These are phyloP conservation scores for Pythium utonaiense DNA, from an alignment of 352 stramenopile genomes.

Conservation along the genomic window DNA sequence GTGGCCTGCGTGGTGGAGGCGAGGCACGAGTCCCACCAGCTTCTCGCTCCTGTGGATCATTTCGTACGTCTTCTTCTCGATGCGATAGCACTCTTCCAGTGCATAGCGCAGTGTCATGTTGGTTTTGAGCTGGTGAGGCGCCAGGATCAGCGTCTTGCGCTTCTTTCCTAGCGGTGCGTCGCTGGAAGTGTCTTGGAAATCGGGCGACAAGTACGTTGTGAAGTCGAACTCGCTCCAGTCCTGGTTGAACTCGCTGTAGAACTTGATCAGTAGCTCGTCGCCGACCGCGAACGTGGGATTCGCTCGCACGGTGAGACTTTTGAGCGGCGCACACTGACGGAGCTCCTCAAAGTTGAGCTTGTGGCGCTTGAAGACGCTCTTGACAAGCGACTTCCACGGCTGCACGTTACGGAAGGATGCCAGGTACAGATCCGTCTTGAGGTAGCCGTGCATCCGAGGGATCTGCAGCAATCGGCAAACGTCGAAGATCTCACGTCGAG, in stretches of 20 bases:
- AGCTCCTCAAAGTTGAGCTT: slow-evolving; percentile 19
- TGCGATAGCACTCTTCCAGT: slow-evolving; percentile 77
- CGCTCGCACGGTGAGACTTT: slow-evolving; percentile 64
- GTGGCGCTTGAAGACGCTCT: slow-evolving; percentile 54
- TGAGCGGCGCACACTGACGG: slow-evolving; percentile 37
- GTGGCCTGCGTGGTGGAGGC: slow-evolving; percentile 47
- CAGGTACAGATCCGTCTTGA: slow-evolving; percentile 60
- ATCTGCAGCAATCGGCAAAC: slow-evolving; percentile 64
- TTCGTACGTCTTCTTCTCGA: slow-evolving; percentile 52
- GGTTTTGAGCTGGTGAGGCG: slow-evolving; percentile 49
- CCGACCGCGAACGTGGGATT: slow-evolving; percentile 78
- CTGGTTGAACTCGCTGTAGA: slow-evolving; percentile 83
- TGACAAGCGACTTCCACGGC: slow-evolving; percentile 55
- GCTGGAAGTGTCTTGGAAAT: slow-evolving; percentile 27
- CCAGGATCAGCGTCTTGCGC: slow-evolving; percentile 36
- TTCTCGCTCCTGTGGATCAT: slow-evolving; percentile 35
- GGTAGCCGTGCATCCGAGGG: slow-evolving; percentile 49
- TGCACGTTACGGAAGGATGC: slow-evolving; percentile 52
- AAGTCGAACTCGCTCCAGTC: slow-evolving; percentile 81
- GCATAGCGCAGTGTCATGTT: slow-evolving; percentile 57
- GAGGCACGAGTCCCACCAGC: slow-evolving; percentile 38
- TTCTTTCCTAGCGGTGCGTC: slow-evolving; percentile 33
- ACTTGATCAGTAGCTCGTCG: slow-evolving; percentile 64
- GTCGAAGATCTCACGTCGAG: slow-evolving; percentile 56
- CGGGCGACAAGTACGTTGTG: slow-evolving; percentile 53